Evolutionary conservation across 768 basidiomycete species (phyloP).

Genomic region (Lactarius sp.): DNA sequence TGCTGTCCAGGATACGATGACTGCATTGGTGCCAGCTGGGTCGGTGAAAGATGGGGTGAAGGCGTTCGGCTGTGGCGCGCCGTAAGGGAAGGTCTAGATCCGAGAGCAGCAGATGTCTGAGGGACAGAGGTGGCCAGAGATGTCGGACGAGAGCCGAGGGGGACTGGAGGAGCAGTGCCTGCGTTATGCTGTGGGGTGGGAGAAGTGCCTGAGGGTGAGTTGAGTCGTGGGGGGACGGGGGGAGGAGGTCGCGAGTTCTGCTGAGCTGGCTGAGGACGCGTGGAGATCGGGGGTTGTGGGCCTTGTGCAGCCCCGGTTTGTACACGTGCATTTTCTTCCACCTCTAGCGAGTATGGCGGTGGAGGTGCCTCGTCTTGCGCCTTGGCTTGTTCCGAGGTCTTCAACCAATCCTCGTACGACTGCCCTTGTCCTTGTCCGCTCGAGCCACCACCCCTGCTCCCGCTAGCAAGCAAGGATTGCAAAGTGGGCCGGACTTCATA

Average conservation of each 20-base stretch:
- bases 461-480: constrained; percentile 15
- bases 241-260: constrained; percentile 9
- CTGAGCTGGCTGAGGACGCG: constrained; percentile 13
- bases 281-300: constrained; percentile 8
- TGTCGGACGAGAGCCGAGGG: constrained; percentile 18
- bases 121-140: neutral
- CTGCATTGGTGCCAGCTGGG: neutral
- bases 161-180: constrained; percentile 13
- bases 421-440: constrained; percentile 25
- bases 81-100: neutral
- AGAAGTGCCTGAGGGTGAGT: neutral
- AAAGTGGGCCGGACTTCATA: constrained; percentile 13
- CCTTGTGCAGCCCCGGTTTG: constrained; percentile 4
- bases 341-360: constrained; percentile 63
- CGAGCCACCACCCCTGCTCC: neutral
- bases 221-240: constrained; percentile 19
- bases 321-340: constrained; percentile 26
- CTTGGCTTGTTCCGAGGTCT: constrained; percentile 36
- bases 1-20: constrained; percentile 7
- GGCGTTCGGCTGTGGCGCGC: neutral
- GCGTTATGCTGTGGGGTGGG: neutral
- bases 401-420: constrained; percentile 47
- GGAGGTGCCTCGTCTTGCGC: constrained; percentile 54
- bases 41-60: constrained; percentile 1
- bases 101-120: neutral